Conservation (phyloP, 2,329 filamentous ascomycete genomes). For the Lasiodiplodia theobromae region DNA sequence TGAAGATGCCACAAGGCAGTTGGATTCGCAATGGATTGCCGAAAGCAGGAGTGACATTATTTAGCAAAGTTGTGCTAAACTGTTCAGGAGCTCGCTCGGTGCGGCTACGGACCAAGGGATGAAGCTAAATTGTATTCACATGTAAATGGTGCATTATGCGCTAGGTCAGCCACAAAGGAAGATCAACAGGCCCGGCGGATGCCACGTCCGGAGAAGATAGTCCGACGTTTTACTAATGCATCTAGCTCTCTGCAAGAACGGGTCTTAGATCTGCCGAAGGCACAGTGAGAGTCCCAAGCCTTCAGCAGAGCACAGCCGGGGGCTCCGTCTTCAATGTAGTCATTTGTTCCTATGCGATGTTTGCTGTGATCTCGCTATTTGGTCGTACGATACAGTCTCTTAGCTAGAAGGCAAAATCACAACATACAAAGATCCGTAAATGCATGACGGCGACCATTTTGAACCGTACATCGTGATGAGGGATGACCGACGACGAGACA, state of each 20-base stretch:
- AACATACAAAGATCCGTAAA: background rate
- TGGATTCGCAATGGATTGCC: background rate
- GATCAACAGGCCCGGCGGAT: background rate
- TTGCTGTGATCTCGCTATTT: background rate
- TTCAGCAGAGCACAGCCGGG: background rate
- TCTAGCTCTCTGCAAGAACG: background rate
- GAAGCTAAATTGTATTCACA: background rate
- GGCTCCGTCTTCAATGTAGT: background rate
- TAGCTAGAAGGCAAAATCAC: background rate
- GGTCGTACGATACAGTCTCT: background rate
- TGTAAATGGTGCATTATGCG: background rate
- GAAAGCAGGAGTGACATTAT: background rate
- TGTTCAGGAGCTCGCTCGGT: background rate
- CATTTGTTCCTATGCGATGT: background rate
- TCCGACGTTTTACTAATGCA: background rate
- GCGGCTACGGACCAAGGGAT: background rate
- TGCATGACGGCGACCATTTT: background rate
- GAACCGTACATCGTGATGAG: background rate
- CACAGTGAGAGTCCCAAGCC: background rate
- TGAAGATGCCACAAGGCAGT: background rate
- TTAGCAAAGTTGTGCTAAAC: background rate
- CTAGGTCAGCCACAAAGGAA: background rate
- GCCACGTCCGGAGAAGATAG: background rate
- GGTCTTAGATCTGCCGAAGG: background rate
- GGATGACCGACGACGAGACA: too few species aligned